Conservation (phyloP, 2,329 filamentous ascomycete genomes). For the Ceratocystis smalleyi region DNA sequence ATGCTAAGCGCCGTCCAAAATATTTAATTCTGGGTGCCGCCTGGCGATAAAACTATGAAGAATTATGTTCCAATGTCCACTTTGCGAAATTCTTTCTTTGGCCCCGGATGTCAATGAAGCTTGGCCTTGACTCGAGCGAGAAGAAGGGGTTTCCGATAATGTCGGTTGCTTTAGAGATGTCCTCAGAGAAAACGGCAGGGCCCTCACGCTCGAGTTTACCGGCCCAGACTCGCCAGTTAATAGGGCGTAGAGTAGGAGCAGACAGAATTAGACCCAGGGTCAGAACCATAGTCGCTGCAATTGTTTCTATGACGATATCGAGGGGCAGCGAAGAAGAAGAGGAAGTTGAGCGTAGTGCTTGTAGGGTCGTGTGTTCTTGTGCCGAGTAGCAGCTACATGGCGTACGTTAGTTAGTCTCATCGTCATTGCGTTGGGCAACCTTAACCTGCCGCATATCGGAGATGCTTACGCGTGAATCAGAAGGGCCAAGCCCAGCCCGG, state of each 20-base stretch:
- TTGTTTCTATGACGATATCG: constrained; percentile 77
- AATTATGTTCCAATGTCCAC: constrained; percentile 41
- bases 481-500: constrained; percentile 59
- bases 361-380: constrained; percentile 72
- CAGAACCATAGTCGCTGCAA: constrained; percentile 66
- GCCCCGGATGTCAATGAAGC: constrained; percentile 78
- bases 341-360: constrained; percentile 38
- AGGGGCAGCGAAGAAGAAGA: constrained; percentile 47
- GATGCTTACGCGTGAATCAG: constrained; percentile 64
- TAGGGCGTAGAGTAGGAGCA: constrained; percentile 65
- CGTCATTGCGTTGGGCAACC: neutral
- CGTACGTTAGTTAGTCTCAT: constrained; percentile 23
- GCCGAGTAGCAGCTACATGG: constrained; percentile 75
- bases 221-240: constrained; percentile 69
- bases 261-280: constrained; percentile 67
- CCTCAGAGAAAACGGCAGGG: constrained; percentile 41
- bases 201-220: constrained; percentile 62
- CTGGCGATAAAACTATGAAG: neutral
- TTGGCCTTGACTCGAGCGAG: constrained; percentile 60
- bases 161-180: constrained; percentile 56
- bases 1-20: neutral
- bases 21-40: neutral
- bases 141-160: constrained; percentile 65
- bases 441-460: neutral
- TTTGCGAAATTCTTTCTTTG: constrained; percentile 63